phyloP scores from a whole-genome alignment of 805 yeast genomes.

The Lipomyces spencermartinsiae region DNA sequence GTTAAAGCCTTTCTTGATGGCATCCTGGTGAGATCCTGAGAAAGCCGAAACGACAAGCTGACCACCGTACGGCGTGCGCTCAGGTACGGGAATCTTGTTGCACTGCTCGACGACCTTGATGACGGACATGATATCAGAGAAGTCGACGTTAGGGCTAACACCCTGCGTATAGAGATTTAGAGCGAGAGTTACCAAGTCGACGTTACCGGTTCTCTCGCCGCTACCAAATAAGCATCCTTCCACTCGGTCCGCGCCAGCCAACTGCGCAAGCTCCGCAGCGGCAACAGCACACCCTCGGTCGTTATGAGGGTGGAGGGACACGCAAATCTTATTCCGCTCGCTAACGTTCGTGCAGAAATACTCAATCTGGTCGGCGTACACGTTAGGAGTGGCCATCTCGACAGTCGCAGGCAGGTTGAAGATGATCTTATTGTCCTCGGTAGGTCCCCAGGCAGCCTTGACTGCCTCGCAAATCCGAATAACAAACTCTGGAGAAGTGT shows the following conservation, averaged over 20 bases:
- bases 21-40: conserved; percentile 87
- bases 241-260: conserved; percentile 88
- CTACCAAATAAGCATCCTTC: conserved; percentile 87
- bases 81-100: conserved; percentile 79
- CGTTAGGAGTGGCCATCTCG: conserved; percentile 80
- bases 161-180: conserved; percentile 83
- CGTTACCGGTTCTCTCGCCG: conserved; percentile 89
- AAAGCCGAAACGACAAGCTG: conserved; percentile 83
- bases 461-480: conserved; percentile 76
- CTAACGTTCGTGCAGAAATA: conserved; percentile 65
- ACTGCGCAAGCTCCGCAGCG: conserved; percentile 78
- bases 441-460: conserved; percentile 74
- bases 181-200: conserved; percentile 79
- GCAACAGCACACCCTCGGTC: conserved; percentile 92
- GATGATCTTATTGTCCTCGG: conserved; percentile 68
- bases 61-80: conserved; percentile 85
- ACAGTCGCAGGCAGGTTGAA: conserved; percentile 87
- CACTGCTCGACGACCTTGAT: conserved; percentile 78
- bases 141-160: conserved; percentile 70
- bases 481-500: conserved; percentile 68
- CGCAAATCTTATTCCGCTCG: conserved; percentile 72
- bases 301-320: conserved; percentile 82
- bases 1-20: conserved; percentile 81
- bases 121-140: conserved; percentile 67
- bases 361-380: conserved; percentile 85